Base-by-base conservation (phyloP, 495 filamentous ascomycete genomes). In the Echria macrotheca region DNA sequence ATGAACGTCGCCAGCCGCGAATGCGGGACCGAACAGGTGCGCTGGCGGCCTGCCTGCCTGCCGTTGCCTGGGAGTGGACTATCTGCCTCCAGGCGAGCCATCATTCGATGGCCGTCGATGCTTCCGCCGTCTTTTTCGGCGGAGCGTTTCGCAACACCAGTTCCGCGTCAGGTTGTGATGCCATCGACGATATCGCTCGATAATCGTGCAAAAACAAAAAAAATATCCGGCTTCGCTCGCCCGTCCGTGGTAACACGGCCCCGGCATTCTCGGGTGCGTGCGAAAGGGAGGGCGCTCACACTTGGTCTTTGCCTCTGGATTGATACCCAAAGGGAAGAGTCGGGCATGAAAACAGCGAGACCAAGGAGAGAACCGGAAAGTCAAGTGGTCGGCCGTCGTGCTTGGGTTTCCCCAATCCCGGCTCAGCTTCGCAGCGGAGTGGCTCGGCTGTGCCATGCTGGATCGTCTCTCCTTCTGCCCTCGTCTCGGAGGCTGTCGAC, bases 311-410 rank as follows among this genome's bases (percentile, higher is more conserved):
- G 36, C 52, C 18, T 49, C 32, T 22, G 41, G 41, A 44, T 66
- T 64, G 64, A 28, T 66, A 64, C 64, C 64, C 61, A 66, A n/a
- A 66, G 49, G 44, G 12, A 48, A 51, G 26, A 50, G 50, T 66
- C 61, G 59, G 64, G 64, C 61, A 66, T 44, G 42, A 64, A 66
- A 57, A 38, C 43, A 21, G 47, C 47, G 35, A 48, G 31, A 37
- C 50, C 43, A 33, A 42, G 39, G 35, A 38, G 11, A 40, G 15
- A 47, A 47, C 18, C 24, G 24, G 41, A 43, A 24, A 44, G 35
- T 29, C 47, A 32, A 53, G 45, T 52, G 49, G 56, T 47, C 42
- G 49, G 45, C 32, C 21, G 35, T 39, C 26, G 26, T 42, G 18
- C 52, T 37, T 44, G 40, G 29, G 53, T 23, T 33, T 46, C 36